Evolutionary conservation across 2,329 filamentous ascomycete genomes (phyloP).

Genomic region (Venturiaceae sp.): DNA sequence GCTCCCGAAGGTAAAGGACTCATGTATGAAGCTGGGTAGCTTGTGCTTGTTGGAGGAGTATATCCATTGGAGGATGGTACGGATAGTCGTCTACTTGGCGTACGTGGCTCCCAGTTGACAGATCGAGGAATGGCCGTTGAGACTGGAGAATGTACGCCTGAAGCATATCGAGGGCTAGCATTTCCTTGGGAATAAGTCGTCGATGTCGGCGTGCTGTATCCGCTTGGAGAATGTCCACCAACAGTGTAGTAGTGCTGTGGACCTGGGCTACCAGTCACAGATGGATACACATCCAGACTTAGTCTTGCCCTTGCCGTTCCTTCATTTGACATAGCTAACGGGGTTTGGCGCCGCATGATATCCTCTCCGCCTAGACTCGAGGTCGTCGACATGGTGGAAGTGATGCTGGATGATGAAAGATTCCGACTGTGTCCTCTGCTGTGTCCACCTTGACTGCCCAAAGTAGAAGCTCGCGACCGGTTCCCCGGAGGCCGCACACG

Average conservation of each 20-base stretch:
- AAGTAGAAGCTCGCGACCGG: constrained; percentile 67
- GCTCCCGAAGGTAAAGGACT: constrained; percentile 44
- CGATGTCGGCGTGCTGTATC: constrained; percentile 75
- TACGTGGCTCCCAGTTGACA: constrained; percentile 63
- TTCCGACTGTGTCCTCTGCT: constrained; percentile 56
- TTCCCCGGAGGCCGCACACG: constrained; percentile 64
- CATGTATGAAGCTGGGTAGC: constrained; percentile 45
- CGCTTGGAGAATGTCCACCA: constrained; percentile 58
- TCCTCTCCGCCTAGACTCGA: constrained; percentile 45
- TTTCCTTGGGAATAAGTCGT: constrained; percentile 69
- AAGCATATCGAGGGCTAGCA: constrained; percentile 66
- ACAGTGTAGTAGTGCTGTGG: constrained; percentile 48
- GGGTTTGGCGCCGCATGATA: constrained; percentile 63
- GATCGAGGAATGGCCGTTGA: constrained; percentile 59
- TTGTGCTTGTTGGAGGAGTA: constrained; percentile 48
- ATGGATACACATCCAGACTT: constrained; percentile 54
- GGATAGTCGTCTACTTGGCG: constrained; percentile 66
- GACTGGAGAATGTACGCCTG: constrained; percentile 61
- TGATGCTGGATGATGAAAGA: constrained; percentile 79
- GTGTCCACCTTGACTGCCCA: constrained; percentile 52
- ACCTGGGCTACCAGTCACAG: constrained; percentile 51
- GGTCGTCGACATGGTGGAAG: constrained; percentile 62
- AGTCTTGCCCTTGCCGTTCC: constrained; percentile 49
- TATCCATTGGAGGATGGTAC: constrained; percentile 74
- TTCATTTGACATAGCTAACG: constrained; percentile 73